Percentiles rank a stretch among this genome's conserved stretches.
Conservation (phyloP, 331 rosid species). For the Arachis monticola region DNA sequence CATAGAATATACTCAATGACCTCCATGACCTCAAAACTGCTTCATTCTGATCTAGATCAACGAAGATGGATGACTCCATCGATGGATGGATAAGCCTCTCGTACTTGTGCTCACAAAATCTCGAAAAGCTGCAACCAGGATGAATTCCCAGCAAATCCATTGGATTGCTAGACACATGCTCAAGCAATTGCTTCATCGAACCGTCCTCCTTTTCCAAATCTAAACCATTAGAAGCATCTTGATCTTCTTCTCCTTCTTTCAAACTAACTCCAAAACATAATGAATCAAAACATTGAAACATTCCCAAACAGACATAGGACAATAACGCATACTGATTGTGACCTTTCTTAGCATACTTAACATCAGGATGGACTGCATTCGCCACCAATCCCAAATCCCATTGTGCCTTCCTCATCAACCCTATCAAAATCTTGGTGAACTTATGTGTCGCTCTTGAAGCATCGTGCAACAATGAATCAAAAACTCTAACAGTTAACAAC, state of each 20-base stretch:
- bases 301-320: constrained; percentile 85
- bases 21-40: constrained; percentile 81
- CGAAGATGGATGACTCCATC: constrained; percentile 83
- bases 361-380: constrained; percentile 62
- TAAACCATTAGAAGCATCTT: not conserved
- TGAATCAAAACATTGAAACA: constrained; percentile 76
- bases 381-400: constrained; percentile 95
- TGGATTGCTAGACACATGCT: constrained; percentile 90
- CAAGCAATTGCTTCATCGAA: constrained; percentile 75
- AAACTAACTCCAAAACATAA: constrained; percentile 52
- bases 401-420: constrained; percentile 86
- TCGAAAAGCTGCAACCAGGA: constrained; percentile 64
- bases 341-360: constrained; percentile 70
- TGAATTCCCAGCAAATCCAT: constrained; percentile 77
- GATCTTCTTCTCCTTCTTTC: constrained; percentile 18
- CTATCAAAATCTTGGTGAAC: constrained; percentile 74
- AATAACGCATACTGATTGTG: constrained; percentile 79
- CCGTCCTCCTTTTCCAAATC: constrained; percentile 42
- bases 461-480: constrained; percentile 77
- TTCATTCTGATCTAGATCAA: constrained; percentile 71
- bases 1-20: constrained; percentile 84
- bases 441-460: constrained; percentile 73
- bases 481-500: constrained; percentile 70
- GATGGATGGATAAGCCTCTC: constrained; percentile 83
- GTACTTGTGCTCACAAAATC: constrained; percentile 84